A percentile compares a stretch with the other conserved stretches of the same genome.
Conservation (phyloP, 2,329 filamentous ascomycete species). For the Cryphonectria radicalis region DNA sequence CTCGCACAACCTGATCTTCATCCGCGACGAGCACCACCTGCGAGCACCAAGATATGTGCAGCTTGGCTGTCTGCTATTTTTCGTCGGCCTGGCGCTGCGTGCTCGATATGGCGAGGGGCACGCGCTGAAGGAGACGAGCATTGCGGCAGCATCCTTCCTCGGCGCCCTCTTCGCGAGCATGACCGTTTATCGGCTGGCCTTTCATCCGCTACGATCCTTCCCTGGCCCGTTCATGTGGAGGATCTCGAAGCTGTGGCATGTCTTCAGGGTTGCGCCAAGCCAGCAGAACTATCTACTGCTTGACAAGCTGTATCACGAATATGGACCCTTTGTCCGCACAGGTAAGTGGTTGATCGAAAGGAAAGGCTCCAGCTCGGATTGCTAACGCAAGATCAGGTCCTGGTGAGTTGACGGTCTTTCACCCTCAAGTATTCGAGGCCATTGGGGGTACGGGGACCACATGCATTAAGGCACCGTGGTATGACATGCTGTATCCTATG, state of each 20-base stretch:
- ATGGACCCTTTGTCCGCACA: background rate
- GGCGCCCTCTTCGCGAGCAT: background rate
- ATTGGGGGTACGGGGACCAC: background rate
- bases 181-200: background rate
- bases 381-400: background rate
- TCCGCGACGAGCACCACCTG: background rate
- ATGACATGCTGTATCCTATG: background rate
- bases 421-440: background rate
- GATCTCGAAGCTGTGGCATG: background rate
- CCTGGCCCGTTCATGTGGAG: background rate
- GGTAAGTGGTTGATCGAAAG: background rate
- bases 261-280: background rate
- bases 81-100: background rate
- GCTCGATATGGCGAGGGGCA: background rate
- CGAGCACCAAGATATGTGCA: background rate
- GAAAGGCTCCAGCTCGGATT: background rate
- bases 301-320: background rate
- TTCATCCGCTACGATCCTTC: background rate
- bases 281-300: background rate
- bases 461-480: background rate
- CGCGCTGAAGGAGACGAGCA: background rate
- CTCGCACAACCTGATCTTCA: background rate
- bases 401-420: background rate
- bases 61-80: background rate
- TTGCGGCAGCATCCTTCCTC: background rate